These are phyloP conservation scores for Rhododendron molle DNA, from an alignment of 148 eudicot species.

Conservation along the genomic window DNA sequence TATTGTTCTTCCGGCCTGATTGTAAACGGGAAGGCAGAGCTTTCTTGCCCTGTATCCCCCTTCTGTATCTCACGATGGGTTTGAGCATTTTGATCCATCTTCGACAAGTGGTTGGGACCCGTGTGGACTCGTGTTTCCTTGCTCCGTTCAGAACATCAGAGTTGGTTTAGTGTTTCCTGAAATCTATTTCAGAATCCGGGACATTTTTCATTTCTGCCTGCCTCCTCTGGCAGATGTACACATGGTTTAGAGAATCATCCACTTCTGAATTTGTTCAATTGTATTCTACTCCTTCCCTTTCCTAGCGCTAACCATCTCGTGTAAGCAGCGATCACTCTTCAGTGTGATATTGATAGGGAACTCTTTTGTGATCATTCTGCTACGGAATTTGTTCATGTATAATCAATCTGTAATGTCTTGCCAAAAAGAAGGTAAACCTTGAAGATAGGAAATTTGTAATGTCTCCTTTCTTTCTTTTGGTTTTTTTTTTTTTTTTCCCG, in stretches of 20 bases:
- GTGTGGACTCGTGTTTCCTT: too few relatives aligned
- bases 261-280: background rate
- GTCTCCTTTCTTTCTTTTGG: background rate
- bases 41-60: too few relatives aligned
- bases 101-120: too few relatives aligned
- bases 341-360: background rate
- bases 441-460: slow-evolving; percentile 11
- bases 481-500: too few relatives aligned
- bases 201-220: background rate
- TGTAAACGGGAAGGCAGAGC: too few relatives aligned
- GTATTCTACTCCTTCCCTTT: slow-evolving; percentile 5
- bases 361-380: background rate
- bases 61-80: too few relatives aligned
- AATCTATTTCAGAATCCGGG: slow-evolving; percentile 17
- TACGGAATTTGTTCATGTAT: slow-evolving; percentile 19
- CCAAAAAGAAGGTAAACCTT: slow-evolving; percentile 20
- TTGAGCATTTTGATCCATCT: too few relatives aligned
- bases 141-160: slow-evolving; percentile 17
- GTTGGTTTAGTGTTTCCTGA: slow-evolving; percentile 13
- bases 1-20: too few relatives aligned
- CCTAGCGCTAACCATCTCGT: slow-evolving; percentile 13
- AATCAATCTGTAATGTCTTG: slow-evolving; percentile 29
- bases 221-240: slow-evolving; percentile 10
- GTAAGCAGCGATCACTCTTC: slow-evolving; percentile 9
- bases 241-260: slow-evolving; percentile 8